Evolutionary conservation across 495 filamentous ascomycete species (phyloP), one percentile per base, ranked within the genome.

Genomic region (Saxophila tyrrhenica): DNA sequence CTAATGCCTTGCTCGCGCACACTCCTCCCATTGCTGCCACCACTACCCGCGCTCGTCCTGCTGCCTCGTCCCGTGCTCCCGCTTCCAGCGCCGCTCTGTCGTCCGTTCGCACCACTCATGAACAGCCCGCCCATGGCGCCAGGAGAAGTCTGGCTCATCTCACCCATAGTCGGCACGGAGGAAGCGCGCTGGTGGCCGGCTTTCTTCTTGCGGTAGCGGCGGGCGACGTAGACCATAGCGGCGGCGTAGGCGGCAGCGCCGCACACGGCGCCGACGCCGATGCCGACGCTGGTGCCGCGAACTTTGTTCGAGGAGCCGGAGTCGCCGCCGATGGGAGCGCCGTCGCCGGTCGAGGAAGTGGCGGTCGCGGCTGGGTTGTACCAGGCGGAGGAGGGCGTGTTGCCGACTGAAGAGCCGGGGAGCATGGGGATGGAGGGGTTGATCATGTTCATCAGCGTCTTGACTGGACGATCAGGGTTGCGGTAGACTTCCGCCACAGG

Each of bases 171-270:
- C 46, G 49, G 54, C 62, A 88, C 68, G 35, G 85, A 89, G 73
- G 78, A 84, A 48, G 83, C 77, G 48, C 94, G 85, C 57, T 80
- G 77, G 70, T 97, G 92, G 42, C 38, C 38, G 65, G 83, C 78
- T 72, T 82, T 85, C 73, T 83, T 84, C 72, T 84, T 85, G 75
- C 88, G 89, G 78, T 97, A 98, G 56, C 92, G 78, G 44, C 94
- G 80, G 22, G 92, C 92, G 59, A 97, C 79, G 66, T 90, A 85
- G 71, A 97, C 94, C 92, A 98, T 97, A 67, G 87, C 94, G n/a
- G 87, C 91, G 65, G 90, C 94, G 62, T 98, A 98, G n/a, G 83
- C 85, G 44, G 83, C 82, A 16, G 88, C 88, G 63, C 89, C 88
- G 41, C 76, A 80, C 25, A 89, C 79, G 50, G 86, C 84, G 61